phyloP scores from a whole-genome alignment of 1,139 yeast species.

The Suhomyces yuchorum region DNA sequence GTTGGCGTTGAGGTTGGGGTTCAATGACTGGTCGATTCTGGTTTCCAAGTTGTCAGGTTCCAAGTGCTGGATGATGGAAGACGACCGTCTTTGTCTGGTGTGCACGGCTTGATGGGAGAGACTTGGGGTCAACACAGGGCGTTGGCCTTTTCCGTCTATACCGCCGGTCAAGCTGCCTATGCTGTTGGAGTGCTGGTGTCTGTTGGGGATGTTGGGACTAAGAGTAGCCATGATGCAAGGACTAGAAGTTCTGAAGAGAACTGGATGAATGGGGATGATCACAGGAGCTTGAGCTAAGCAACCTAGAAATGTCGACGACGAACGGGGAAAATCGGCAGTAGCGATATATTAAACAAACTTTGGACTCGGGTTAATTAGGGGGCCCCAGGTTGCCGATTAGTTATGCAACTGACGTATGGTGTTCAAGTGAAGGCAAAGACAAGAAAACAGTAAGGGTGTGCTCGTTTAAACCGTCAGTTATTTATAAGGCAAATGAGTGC shows the following conservation, averaged over 20 bases:
- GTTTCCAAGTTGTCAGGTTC: conserved; percentile 93
- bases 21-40: conserved; percentile 85
- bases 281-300: background rate
- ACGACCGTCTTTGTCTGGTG: conserved; percentile 48
- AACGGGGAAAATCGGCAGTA: background rate
- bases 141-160: conserved; percentile 14
- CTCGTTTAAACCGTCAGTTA: conserved; percentile 10
- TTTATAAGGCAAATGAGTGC: conserved; percentile 11
- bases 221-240: conserved; percentile 11
- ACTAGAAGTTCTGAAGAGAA: background rate
- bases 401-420: background rate
- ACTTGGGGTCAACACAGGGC: conserved; percentile 27
- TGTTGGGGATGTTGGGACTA: conserved; percentile 11
- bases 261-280: background rate
- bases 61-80: conserved; percentile 72
- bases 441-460: conserved; percentile 2
- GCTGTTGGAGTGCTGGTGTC: conserved; percentile 20
- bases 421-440: conserved; percentile 1
- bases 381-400: background rate
- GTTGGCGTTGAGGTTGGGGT: conserved; percentile 88
- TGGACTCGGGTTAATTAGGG: background rate
- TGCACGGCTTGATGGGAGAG: conserved; percentile 32
- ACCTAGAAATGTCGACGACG: background rate
- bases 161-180: conserved; percentile 24
- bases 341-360: background rate